Conservation (phyloP, 345 rosid species). For the Camelina neglecta region DNA sequence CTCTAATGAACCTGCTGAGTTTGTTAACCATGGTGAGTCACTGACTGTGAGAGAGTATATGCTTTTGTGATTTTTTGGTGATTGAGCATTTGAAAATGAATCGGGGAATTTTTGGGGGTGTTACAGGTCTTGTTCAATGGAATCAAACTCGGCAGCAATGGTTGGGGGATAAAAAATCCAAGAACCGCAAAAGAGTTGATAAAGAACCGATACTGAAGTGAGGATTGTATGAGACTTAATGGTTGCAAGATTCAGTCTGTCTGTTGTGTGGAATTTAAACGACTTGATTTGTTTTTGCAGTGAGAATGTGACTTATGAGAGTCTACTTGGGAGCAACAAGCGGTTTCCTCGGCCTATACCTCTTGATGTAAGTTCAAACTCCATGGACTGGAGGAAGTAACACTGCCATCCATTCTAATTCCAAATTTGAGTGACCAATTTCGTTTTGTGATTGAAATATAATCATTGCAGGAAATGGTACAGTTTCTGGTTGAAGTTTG, state of each 20-base stretch:
- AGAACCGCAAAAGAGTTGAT: slow-evolving; percentile 36
- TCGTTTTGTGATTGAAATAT: background rate
- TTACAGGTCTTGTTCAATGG: slow-evolving; percentile 74
- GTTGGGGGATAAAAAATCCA: slow-evolving; percentile 57
- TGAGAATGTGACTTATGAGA: slow-evolving; percentile 72
- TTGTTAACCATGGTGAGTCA: slow-evolving; percentile 69
- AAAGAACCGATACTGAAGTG: slow-evolving; percentile 66
- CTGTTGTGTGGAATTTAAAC: background rate
- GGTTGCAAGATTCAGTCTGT: background rate
- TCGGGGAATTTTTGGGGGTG: background rate
- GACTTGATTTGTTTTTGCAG: slow-evolving; percentile 48
- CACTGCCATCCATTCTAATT: background rate
- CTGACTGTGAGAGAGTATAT: slow-evolving; percentile 5
- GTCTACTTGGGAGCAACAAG: slow-evolving; percentile 82
- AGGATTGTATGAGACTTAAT: slow-evolving; percentile 26
- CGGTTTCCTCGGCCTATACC: slow-evolving; percentile 70
- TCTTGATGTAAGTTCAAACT: slow-evolving; percentile 54
- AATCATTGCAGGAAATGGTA: slow-evolving; percentile 72
- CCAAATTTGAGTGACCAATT: background rate
- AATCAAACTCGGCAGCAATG: slow-evolving; percentile 74
- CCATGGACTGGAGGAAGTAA: background rate
- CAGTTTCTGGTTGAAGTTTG: slow-evolving; percentile 80
- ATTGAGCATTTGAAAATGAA: background rate
- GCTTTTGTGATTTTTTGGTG: background rate
- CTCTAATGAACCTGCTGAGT: slow-evolving; percentile 51